Evolutionary conservation across 441 rosid species (phyloP).

Genomic region (Erodium trifolium): DNA sequence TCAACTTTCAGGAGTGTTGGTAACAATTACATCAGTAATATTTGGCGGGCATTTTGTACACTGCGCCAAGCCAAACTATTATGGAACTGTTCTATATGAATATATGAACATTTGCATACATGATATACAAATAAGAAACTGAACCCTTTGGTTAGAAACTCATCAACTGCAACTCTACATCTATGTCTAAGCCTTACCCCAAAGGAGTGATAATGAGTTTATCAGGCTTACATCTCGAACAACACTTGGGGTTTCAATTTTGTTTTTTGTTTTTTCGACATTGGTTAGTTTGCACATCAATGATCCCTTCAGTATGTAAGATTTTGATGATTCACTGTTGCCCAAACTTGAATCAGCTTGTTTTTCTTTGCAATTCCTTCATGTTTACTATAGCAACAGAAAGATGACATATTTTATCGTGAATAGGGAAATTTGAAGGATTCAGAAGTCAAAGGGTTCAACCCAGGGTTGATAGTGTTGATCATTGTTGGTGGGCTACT

Average conservation of each 20-base stretch:
- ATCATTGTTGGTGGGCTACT: slow-evolving; percentile 57
- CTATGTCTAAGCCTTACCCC: too few relatives aligned
- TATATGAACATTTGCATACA: neutral
- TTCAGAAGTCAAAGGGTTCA: slow-evolving; percentile 62
- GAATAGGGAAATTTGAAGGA: slow-evolving; percentile 44
- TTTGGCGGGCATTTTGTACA: neutral
- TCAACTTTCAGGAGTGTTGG: neutral
- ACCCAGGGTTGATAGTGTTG: slow-evolving; percentile 83
- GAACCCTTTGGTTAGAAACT: neutral
- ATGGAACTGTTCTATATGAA: neutral
- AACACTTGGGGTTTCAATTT: neutral
- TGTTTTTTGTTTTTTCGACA: too few relatives aligned
- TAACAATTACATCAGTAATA: neutral
- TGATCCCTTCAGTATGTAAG: neutral
- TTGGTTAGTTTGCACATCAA: neutral
- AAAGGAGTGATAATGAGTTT: neutral
- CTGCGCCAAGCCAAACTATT: neutral
- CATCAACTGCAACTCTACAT: too few relatives aligned
- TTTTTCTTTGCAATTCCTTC: neutral
- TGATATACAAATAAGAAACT: neutral
- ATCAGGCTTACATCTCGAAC: neutral
- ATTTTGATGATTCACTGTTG: neutral
- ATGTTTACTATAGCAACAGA: neutral
- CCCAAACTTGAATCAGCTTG: too few relatives aligned
- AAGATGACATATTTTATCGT: neutral